Evolutionary conservation across 345 rosid species (phyloP).

Genomic region (Crucihimalaya himalaica): DNA sequence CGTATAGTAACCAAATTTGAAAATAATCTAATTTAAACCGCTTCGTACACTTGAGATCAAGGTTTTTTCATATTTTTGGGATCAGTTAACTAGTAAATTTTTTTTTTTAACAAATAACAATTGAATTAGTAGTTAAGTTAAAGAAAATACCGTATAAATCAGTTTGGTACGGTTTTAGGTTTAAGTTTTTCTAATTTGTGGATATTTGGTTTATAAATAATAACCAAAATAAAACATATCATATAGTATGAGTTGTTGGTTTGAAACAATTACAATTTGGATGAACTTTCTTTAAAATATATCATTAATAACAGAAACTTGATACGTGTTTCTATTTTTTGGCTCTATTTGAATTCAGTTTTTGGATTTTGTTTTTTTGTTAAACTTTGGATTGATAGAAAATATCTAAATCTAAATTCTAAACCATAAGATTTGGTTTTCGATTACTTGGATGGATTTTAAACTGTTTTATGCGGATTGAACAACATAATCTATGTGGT

Average conservation of each 20-base stretch:
- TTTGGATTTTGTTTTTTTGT: background rate
- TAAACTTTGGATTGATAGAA: background rate
- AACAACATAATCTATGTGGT: background rate
- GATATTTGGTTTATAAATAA: background rate
- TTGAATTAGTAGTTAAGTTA: background rate
- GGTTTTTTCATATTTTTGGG: slow-evolving; percentile 1
- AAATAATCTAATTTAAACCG: background rate
- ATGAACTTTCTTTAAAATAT: background rate
- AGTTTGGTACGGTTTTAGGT: background rate
- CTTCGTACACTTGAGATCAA: background rate
- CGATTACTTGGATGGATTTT: background rate
- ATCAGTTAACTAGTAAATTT: background rate
- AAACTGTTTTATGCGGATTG: background rate
- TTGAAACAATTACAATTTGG: background rate
- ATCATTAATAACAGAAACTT: background rate
- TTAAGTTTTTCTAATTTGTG: background rate
- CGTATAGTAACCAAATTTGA: background rate
- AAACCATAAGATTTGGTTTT: background rate
- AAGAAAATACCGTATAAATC: background rate
- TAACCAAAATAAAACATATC: background rate
- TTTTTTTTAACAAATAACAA: too few species aligned
- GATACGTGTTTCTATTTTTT: background rate
- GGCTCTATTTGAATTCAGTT: background rate
- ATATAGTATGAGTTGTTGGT: background rate
- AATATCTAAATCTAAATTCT: background rate